These are phyloP conservation scores for Sextonia rubra DNA, from an alignment of 164 flowering plant species.

Conservation along the genomic window DNA sequence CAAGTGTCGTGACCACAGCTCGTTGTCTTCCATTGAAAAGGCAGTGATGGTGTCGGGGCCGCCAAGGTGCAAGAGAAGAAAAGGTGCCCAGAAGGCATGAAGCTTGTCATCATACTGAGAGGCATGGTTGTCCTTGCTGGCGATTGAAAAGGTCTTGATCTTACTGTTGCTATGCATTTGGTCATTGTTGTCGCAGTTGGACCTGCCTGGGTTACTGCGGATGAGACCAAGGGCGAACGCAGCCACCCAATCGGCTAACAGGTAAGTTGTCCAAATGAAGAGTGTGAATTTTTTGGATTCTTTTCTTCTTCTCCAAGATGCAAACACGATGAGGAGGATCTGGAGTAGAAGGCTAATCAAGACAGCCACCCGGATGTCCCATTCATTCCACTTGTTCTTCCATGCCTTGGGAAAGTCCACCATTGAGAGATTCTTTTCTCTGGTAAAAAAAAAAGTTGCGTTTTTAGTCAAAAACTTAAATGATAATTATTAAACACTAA, in stretches of 20 bases:
- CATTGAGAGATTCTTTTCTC: neutral
- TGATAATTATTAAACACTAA: too few relatives aligned
- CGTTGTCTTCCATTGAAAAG: constrained; percentile 50
- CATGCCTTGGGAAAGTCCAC: neutral
- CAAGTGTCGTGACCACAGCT: constrained; percentile 46
- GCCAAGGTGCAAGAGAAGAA: constrained; percentile 56
- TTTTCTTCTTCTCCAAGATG: constrained; percentile 24
- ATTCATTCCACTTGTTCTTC: constrained; percentile 18
- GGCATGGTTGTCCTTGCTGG: too few relatives aligned
- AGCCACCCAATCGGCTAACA: constrained; percentile 47
- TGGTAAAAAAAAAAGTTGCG: too few relatives aligned
- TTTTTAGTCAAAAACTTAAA: too few relatives aligned
- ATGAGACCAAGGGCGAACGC: constrained; percentile 39
- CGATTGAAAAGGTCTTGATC: neutral
- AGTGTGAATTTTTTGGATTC: neutral
- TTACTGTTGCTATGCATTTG: neutral
- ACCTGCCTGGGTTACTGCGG: constrained; percentile 11
- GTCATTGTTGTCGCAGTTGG: too few relatives aligned
- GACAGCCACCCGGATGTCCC: constrained; percentile 27
- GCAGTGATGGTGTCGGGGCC: constrained; percentile 66
- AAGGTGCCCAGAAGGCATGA: constrained; percentile 51
- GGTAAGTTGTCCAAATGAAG: constrained; percentile 27
- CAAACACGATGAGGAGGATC: constrained; percentile 19
- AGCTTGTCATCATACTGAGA: neutral
- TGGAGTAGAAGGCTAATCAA: constrained; percentile 25